Evolutionary conservation across 257 asterid species (phyloP).

Genomic region (Solanum ahanhuiri): DNA sequence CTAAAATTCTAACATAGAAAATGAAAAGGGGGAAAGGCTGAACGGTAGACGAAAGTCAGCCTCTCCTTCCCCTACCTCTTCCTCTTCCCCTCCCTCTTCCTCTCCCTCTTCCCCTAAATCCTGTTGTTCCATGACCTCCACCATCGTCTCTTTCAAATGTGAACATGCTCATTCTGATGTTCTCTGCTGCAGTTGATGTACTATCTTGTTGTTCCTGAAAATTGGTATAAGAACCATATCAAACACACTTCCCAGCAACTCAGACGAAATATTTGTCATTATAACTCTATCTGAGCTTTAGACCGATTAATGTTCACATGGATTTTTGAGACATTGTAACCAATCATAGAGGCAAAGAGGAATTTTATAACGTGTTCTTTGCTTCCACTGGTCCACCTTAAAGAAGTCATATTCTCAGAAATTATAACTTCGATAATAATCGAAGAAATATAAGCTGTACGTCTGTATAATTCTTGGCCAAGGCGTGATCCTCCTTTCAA

Average conservation of each 20-base stretch:
- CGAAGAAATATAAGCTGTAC: neutral
- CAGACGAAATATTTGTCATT: neutral
- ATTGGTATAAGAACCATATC: slow-evolving; percentile 1
- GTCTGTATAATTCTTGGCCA: neutral
- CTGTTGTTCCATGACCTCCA: slow-evolving; percentile 24
- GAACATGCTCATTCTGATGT: slow-evolving; percentile 71
- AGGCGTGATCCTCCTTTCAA: neutral
- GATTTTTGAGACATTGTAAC: neutral
- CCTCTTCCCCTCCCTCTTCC: slow-evolving; percentile 48
- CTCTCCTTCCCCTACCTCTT: slow-evolving; percentile 33
- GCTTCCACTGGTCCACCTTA: neutral
- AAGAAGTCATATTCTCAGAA: neutral
- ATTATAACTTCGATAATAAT: neutral
- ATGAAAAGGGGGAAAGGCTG: neutral
- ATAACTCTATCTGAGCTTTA: neutral
- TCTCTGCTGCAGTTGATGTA: slow-evolving; percentile 35
- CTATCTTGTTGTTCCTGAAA: slow-evolving; percentile 41
- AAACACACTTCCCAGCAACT: neutral
- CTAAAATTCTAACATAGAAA: neutral
- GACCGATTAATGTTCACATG: neutral
- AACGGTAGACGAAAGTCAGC: slow-evolving; percentile 2
- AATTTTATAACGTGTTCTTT: neutral
- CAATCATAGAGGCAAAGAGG: neutral
- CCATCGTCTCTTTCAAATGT: slow-evolving; percentile 50
- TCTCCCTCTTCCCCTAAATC: slow-evolving; percentile 52